Evolutionary conservation across 768 basidiomycete species (phyloP), one percentile per base, ranked within the genome.

Genomic region (Candolleomyces eurysporus): DNA sequence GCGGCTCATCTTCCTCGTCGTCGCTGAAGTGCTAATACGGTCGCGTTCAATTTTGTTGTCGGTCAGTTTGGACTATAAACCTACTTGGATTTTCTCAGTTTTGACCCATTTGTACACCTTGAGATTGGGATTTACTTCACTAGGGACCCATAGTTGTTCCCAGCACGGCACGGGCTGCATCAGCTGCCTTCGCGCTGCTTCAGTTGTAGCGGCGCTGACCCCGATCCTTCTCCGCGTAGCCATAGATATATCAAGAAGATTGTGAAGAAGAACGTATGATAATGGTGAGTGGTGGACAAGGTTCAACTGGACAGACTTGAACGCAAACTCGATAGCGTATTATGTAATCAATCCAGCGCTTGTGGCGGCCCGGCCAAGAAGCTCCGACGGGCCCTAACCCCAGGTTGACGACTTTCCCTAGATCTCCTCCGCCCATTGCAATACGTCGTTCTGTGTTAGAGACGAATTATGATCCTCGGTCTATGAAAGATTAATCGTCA

Each of bases 111-210:
- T 88, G 68, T 81, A 84, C 22, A 92, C 79, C 68, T 86, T 88
- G 52, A 93, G 73, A 21, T 77, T 81, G 17, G 83, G 67, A 22
- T 83, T 76, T 58, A 77, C 78, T 60, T 87, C 87, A 40, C 88
- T 83, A 13, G 79, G 72, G 11, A 83, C 78, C 90, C 90, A 91
- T 40, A 80, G 77, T 74, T 88, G 90, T 74, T 93, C 91, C 92
- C 91, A 94, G 64, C 87, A 90, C 30, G 81, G 84, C n/a, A 93
- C 92, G 7, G 92, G 92, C 68, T 91, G 90, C 89, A 93, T 92
- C n/a, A 92, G 79, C 72, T 91, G 89, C 61, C 91, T 83, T 43
- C 91, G 82, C 39, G 91, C 90, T 51, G 90, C 89, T 72, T 93
- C 91, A 3, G 90, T 89, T 54, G 88, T 88, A 52, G 89, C 88